These are phyloP conservation scores for Triangularia setosa DNA, from an alignment of 2,329 filamentous ascomycete genomes.

Conservation along the genomic window DNA sequence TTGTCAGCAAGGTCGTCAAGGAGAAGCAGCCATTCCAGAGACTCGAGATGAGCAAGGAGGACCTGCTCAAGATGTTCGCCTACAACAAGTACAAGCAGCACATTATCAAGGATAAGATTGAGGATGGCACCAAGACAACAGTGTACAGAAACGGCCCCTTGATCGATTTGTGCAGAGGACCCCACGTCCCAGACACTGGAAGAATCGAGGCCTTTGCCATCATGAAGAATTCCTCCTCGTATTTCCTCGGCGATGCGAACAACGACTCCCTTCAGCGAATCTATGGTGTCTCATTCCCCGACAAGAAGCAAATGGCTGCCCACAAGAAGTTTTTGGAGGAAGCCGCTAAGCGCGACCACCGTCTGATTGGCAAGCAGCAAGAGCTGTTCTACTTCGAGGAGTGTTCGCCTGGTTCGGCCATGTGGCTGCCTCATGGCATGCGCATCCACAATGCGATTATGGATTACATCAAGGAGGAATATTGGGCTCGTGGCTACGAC, in stretches of 20 bases:
- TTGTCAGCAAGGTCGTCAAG: conserved; percentile 82
- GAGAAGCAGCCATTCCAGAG: conserved; percentile 96
- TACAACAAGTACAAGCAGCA: conserved; percentile 99
- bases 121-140: conserved; percentile 84
- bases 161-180: conserved; percentile 92
- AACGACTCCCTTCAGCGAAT: conserved; percentile 97
- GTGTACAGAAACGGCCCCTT: conserved; percentile 92
- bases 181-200: conserved; percentile 89
- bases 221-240: conserved; percentile 61
- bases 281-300: conserved; percentile 90
- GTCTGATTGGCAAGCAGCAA: conserved; percentile 90
- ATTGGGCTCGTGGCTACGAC: conserved; percentile 88
- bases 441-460: conserved; percentile 90
- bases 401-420: conserved; percentile 85
- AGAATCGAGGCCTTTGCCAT: conserved; percentile 94
- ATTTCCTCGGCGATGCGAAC: conserved; percentile 84
- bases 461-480: conserved; percentile 77
- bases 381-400: conserved; percentile 98
- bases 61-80: conserved; percentile 91
- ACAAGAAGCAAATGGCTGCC: conserved; percentile 91
- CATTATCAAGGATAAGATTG: conserved; percentile 90
- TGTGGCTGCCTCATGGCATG: conserved; percentile 89
- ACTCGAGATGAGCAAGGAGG: conserved; percentile 78
- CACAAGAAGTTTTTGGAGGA: conserved; percentile 95
- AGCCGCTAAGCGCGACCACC: conserved; percentile 94